A percentile compares a stretch with the other conserved stretches of the same genome.
Conservation (phyloP, 192 early-diverging fungal genomes). For the Umbelopsis isabellina region DNA sequence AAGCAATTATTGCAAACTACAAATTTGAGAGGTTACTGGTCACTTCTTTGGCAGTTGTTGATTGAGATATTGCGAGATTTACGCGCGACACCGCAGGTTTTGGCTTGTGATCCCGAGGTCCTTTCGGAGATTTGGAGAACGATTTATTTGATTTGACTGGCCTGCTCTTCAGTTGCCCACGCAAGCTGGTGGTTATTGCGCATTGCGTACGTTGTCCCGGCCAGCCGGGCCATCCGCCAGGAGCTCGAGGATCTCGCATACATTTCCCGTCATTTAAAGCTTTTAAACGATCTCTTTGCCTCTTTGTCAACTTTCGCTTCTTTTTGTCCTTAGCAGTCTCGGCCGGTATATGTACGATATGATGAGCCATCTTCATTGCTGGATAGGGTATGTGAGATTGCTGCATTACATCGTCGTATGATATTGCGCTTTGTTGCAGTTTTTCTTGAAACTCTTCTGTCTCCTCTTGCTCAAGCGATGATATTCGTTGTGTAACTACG, state of each 20-base stretch:
- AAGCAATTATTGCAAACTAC: too few relatives aligned
- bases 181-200: constrained; percentile 26
- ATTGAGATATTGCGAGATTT: too few relatives aligned
- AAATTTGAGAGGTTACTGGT: too few relatives aligned
- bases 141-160: not conserved
- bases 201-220: constrained; percentile 27
- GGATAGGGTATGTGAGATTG: constrained; percentile 31
- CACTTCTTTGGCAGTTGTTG: too few relatives aligned
- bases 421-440: not conserved
- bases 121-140: not conserved
- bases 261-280: constrained; percentile 22
- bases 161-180: not conserved
- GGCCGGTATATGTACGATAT: constrained; percentile 24
- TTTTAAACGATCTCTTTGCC: constrained; percentile 27
- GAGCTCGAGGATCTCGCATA: constrained; percentile 34
- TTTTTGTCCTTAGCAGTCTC: constrained; percentile 6
- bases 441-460: constrained; percentile 25
- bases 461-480: constrained; percentile 17
- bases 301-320: constrained; percentile 33
- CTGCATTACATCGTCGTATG: constrained; percentile 29
- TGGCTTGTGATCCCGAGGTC: not conserved
- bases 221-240: constrained; percentile 39
- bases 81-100: not conserved
- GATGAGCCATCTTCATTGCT: constrained; percentile 16
- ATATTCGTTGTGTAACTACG: not conserved